Evolutionary conservation across 129 eudicot genomes (phyloP), one percentile per base, ranked within the genome.

Genomic region (Tanacetum coccineum): DNA sequence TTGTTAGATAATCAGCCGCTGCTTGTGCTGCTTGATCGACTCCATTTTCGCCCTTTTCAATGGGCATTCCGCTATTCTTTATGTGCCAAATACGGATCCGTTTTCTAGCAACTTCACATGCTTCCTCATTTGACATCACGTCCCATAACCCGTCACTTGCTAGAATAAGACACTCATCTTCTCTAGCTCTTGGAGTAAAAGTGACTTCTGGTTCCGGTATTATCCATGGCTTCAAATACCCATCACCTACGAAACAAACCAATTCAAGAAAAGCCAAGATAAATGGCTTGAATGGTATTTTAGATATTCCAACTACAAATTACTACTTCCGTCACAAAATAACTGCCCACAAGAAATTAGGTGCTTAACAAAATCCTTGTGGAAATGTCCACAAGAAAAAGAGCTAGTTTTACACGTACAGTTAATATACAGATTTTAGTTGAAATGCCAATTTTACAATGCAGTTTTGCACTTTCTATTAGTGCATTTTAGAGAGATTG

Each of bases 91-190:
- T 65, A 59, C 81, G 57, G 54, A 89, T 83, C 63, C 90, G 80
- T 76, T 56, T 79, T 61, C 87, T 79, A 30, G 96, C 95, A 64
- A 80, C 86, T 70, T 89, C 90, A 64, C 96, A 89, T 1, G 70
- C 96, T 78, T 89, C 96, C 73, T 86, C 87, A 12, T 86, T 89
- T 30, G 86, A 68, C 70, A 89, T 86, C 25, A 89, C 96, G n/a
- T 89, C 95, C 96, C 96, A 86, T 49, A 89, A 71, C 1, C 91
- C 95, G 22, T 89, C 96, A 53, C 86, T 89, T 1, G 95, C 96
- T 67, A 89, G 68, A 47, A 89, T 71, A 20, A 89, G 91, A 71
- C 95, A 86, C 71, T 89, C 85, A 14, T 89, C 96, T 69, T 86
- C 96, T 79, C 83, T 81, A 11, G 86, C 90, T 51, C 96, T 86